Percentiles rank a stretch among this genome's conserved stretches.
These are phyloP conservation scores for Acrocalymma vagum DNA, from an alignment of 2,329 filamentous ascomycete species.

Conservation along the genomic window DNA sequence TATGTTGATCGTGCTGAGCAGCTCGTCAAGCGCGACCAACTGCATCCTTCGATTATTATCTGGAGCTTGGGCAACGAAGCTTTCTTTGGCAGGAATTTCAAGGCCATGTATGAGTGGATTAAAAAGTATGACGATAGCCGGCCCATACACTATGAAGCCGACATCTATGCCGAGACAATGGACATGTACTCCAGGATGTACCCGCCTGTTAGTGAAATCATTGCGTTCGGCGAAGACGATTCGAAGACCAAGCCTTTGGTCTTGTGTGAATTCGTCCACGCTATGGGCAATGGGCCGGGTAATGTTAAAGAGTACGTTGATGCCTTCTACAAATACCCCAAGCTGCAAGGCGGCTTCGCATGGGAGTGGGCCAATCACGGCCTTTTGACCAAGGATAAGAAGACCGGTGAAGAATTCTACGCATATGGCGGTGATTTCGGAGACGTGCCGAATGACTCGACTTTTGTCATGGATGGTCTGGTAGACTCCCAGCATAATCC, in stretches of 20 bases:
- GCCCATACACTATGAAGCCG: slow-evolving; percentile 73
- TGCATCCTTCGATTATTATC: slow-evolving; percentile 74
- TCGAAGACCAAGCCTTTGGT: slow-evolving; percentile 63
- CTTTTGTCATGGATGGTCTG: slow-evolving; percentile 57
- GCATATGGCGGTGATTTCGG: slow-evolving; percentile 56
- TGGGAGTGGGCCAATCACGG: slow-evolving; percentile 59
- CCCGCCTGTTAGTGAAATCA: slow-evolving; percentile 61
- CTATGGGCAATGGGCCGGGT: slow-evolving; percentile 80
- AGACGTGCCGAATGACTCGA: slow-evolving; percentile 51
- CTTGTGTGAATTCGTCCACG: slow-evolving; percentile 64
- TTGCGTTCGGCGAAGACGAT: slow-evolving; percentile 54
- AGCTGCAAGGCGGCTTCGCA: slow-evolving; percentile 68
- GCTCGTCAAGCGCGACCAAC: slow-evolving; percentile 73
- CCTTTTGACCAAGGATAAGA: slow-evolving; percentile 49
- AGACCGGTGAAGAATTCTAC: slow-evolving; percentile 49
- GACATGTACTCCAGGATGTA: slow-evolving; percentile 78
- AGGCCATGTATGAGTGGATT: slow-evolving; percentile 71
- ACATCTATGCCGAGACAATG: slow-evolving; percentile 65
- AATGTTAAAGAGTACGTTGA: slow-evolving; percentile 73
- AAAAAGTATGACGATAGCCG: slow-evolving; percentile 66
- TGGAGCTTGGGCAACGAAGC: slow-evolving; percentile 80
- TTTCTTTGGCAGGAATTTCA: slow-evolving; percentile 74
- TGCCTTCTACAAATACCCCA: slow-evolving; percentile 67
- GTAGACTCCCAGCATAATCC: slow-evolving; percentile 52
- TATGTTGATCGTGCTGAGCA: slow-evolving; percentile 74